A percentile compares a stretch with the other conserved stretches of the same genome.
Conservation (phyloP, 2,329 filamentous ascomycete genomes). For the Colletotrichum shisoi region DNA sequence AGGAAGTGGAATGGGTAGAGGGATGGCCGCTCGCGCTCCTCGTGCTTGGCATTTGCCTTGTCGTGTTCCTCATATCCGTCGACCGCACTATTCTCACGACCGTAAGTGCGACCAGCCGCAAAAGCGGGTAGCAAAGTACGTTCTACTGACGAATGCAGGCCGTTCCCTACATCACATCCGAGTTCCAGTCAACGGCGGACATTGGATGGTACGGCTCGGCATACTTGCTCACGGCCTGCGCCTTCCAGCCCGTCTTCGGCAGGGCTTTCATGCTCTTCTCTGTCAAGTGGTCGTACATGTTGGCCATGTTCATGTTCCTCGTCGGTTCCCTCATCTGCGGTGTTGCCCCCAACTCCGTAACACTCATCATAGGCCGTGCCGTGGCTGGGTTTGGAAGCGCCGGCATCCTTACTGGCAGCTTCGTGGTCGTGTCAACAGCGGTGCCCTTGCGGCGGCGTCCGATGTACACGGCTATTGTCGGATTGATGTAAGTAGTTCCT, state of each 20-base stretch:
- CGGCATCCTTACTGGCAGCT: constrained; percentile 48
- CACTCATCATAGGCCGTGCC: constrained; percentile 33
- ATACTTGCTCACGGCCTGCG: constrained; percentile 48
- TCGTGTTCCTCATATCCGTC: constrained; percentile 28
- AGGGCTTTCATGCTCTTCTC: constrained; percentile 51
- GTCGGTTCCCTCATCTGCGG: constrained; percentile 32
- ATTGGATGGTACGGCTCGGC: constrained; percentile 60
- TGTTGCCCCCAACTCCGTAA: constrained; percentile 24
- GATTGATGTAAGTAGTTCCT: constrained; percentile 44
- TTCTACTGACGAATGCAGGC: constrained; percentile 42
- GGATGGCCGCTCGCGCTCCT: constrained; percentile 29
- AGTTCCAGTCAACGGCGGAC: constrained; percentile 50
- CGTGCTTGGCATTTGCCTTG: constrained; percentile 28
- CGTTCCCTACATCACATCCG: constrained; percentile 54
- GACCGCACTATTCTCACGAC: constrained; percentile 31
- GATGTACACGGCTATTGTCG: constrained; percentile 47
- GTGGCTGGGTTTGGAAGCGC: constrained; percentile 36
- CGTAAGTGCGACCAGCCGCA: neutral
- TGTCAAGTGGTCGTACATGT: constrained; percentile 45
- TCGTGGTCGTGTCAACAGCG: constrained; percentile 47
- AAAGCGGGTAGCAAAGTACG: neutral
- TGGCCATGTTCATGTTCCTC: constrained; percentile 33
- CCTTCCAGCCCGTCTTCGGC: constrained; percentile 42
- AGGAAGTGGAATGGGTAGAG: constrained; percentile 6
- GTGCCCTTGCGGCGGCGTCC: constrained; percentile 46